Evolutionary conservation across 1,284 basidiomycete species (phyloP).

Genomic region (Ceratobasidium theobromae): DNA sequence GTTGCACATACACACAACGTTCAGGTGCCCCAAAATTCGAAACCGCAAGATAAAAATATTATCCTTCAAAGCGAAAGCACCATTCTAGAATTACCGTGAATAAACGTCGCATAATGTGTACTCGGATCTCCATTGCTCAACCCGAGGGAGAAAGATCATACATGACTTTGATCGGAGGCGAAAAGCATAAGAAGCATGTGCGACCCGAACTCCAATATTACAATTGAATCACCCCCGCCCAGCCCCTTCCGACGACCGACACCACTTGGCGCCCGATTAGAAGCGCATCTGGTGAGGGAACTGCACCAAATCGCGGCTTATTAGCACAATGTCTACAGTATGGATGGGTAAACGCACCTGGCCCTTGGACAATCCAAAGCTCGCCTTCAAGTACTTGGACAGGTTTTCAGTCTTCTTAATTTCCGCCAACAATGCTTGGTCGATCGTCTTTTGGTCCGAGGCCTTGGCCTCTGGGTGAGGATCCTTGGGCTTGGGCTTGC

Average conservation of each 20-base stretch:
- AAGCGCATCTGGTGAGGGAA: conserved; percentile 87
- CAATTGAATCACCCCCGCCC: conserved; percentile 1
- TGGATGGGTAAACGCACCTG: conserved; percentile 42
- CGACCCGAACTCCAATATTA: conserved; percentile 12
- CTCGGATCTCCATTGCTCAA: conserved; percentile 22
- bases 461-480: conserved; percentile 87
- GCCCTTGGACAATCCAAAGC: conserved; percentile 95
- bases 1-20: not conserved
- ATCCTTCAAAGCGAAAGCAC: not conserved
- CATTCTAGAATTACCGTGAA: conserved; percentile 27
- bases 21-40: not conserved
- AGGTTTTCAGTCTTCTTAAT: conserved; percentile 94
- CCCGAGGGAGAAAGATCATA: conserved; percentile 3
- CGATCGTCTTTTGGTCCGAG: conserved; percentile 90
- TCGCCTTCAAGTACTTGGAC: conserved; percentile 90
- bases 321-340: not conserved
- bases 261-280: conserved; percentile 48
- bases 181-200: conserved; percentile 7
- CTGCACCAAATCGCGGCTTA: conserved; percentile 42
- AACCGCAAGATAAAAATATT: too few species aligned
- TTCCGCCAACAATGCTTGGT: conserved; percentile 80
- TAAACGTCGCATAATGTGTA: conserved; percentile 26
- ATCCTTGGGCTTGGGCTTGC: conserved; percentile 91
- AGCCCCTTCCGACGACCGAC: conserved; percentile 3
- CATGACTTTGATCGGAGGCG: conserved; percentile 13